Evolutionary conservation across 345 rosid genomes (phyloP).

Genomic region (Linum usitatissimum): DNA sequence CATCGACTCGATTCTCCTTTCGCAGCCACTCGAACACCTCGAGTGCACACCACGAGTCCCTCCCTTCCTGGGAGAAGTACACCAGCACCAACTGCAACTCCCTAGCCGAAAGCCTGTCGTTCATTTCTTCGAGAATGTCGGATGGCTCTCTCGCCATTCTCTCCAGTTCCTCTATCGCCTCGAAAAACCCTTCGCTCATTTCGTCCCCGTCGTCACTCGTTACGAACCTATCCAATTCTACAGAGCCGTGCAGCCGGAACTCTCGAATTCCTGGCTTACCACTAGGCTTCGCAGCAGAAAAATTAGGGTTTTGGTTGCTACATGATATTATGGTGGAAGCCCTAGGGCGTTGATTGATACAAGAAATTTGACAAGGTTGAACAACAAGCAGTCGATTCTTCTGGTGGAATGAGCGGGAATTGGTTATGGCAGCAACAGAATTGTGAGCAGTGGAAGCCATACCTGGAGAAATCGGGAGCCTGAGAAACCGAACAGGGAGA

Average conservation of each 20-base stretch:
- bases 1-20: slow-evolving; percentile 70
- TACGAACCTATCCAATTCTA: slow-evolving; percentile 51
- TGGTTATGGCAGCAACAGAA: slow-evolving; percentile 29
- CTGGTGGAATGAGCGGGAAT: slow-evolving; percentile 20
- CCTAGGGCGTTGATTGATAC: slow-evolving; percentile 13
- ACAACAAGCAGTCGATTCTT: slow-evolving; percentile 14
- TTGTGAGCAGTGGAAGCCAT: slow-evolving; percentile 31
- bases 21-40: slow-evolving; percentile 92
- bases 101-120: slow-evolving; percentile 58
- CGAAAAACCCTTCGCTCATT: slow-evolving; percentile 72
- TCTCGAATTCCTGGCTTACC: slow-evolving; percentile 19
- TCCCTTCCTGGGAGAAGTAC: slow-evolving; percentile 88
- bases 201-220: slow-evolving; percentile 65
- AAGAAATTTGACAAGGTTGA: slow-evolving; percentile 5
- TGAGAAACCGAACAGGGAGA: not conserved
- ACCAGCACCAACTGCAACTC: slow-evolving; percentile 76
- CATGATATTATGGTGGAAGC: slow-evolving; percentile 15
- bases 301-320: slow-evolving; percentile 25
- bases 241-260: slow-evolving; percentile 35
- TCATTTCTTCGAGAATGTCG: slow-evolving; percentile 81
- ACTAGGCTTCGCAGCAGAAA: slow-evolving; percentile 14
- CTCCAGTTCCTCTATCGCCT: slow-evolving; percentile 81
- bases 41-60: slow-evolving; percentile 92
- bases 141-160: slow-evolving; percentile 86
- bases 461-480: not conserved